phyloP scores from a whole-genome alignment of 1,139 yeast genomes.

The Sugiyamaella xylanicola region DNA sequence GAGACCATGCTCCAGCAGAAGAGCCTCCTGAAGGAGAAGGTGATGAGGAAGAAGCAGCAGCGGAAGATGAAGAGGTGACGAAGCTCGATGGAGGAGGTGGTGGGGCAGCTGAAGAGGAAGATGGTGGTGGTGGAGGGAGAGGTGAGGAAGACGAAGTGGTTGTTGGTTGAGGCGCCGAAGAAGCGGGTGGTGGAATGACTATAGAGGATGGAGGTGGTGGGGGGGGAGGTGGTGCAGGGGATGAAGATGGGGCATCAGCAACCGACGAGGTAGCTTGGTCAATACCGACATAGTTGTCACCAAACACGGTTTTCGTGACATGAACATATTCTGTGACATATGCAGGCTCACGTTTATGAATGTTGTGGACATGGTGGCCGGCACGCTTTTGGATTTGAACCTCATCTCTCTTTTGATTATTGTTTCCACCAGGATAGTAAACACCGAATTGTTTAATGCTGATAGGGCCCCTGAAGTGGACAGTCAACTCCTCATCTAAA shows the following conservation, averaged over 20 bases:
- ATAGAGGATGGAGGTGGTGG: constrained; percentile 31
- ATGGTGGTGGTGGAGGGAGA: constrained; percentile 25
- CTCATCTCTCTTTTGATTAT: constrained; percentile 43
- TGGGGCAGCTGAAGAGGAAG: constrained; percentile 23
- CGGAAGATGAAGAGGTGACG: constrained; percentile 28
- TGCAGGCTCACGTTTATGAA: constrained; percentile 54
- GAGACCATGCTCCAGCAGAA: constrained; percentile 60
- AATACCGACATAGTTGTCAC: constrained; percentile 49
- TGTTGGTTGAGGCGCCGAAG: constrained; percentile 32
- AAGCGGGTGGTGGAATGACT: constrained; percentile 30
- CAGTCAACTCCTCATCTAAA: constrained; percentile 82
- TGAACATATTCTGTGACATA: constrained; percentile 49
- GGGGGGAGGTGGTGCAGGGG: constrained; percentile 29
- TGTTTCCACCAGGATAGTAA: constrained; percentile 46
- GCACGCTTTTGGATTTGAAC: constrained; percentile 30
- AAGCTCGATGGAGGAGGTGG: constrained; percentile 34
- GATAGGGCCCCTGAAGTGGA: constrained; percentile 94
- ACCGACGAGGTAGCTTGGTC: constrained; percentile 22
- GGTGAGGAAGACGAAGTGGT: constrained; percentile 33
- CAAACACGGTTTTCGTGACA: constrained; percentile 74
- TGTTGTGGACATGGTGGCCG: constrained; percentile 56
- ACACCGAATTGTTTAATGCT: constrained; percentile 77
- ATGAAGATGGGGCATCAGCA: constrained; percentile 30
- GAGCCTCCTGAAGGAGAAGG: constrained; percentile 31
- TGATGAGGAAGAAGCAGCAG: constrained; percentile 32